These are phyloP conservation scores for Handroanthus guayacan DNA, from an alignment of 257 asterid species.

Conservation along the genomic window DNA sequence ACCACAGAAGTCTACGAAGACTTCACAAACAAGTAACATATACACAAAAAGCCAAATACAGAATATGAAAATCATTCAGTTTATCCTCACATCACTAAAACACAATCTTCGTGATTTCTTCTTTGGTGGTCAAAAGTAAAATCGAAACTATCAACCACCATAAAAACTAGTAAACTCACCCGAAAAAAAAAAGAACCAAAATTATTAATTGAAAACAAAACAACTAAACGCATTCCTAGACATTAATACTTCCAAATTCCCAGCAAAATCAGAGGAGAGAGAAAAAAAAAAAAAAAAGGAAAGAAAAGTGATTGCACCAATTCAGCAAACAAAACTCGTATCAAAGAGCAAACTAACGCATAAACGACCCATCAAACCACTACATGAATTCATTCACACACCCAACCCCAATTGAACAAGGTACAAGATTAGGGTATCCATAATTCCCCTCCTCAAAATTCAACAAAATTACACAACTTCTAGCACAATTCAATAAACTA, in stretches of 20 bases:
- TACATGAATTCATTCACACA: conserved; percentile 27
- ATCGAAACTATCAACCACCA: neutral
- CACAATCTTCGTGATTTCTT: conserved; percentile 11
- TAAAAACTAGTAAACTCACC: conserved; percentile 15
- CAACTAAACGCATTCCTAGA: conserved; percentile 21
- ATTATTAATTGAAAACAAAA: neutral
- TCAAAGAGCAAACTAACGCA: conserved; percentile 13
- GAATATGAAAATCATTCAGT: conserved; percentile 24
- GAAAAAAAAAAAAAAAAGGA: too few relatives aligned
- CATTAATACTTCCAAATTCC: conserved; percentile 19
- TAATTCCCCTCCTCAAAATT: conserved; percentile 38
- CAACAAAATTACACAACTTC: conserved; percentile 25
- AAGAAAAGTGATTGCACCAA: conserved; percentile 27
- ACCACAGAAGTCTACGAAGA: neutral
- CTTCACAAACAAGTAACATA: conserved; percentile 18
- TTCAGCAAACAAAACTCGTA: conserved; percentile 25
- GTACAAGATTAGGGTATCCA: conserved; percentile 52
- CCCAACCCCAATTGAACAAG: conserved; percentile 53
- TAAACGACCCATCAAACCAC: conserved; percentile 30
- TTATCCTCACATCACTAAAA: conserved; percentile 7
- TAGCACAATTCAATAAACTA: conserved; percentile 35
- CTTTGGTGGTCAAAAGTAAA: neutral
- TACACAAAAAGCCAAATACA: conserved; percentile 9
- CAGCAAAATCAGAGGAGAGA: conserved; percentile 1
- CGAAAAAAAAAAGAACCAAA: neutral